Conservation (phyloP, 2,329 filamentous ascomycete genomes). For the Thelonectria blattea region DNA sequence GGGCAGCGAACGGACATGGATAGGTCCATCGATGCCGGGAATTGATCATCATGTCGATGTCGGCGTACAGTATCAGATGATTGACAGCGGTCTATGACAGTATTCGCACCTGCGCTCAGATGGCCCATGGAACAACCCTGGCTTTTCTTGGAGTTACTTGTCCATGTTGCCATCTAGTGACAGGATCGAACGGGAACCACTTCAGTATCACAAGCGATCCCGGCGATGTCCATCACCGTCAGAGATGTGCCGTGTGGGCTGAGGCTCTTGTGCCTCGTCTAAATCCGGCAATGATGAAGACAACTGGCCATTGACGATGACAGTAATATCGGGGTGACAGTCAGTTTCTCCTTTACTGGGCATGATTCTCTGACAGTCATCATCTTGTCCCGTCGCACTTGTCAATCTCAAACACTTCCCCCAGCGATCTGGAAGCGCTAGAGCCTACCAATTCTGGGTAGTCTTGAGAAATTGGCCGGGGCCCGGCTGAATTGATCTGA, state of each 20-base stretch:
- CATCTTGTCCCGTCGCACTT: conserved; percentile 13
- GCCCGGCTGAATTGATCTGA: neutral
- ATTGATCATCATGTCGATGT: conserved; percentile 13
- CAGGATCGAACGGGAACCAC: neutral
- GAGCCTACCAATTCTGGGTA: conserved; percentile 2
- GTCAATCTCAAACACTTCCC: conserved; percentile 23
- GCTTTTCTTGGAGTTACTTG: neutral
- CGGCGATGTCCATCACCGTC: neutral
- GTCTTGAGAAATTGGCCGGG: conserved; percentile 8
- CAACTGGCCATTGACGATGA: conserved; percentile 5
- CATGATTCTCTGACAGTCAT: conserved; percentile 8
- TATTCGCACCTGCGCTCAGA: neutral
- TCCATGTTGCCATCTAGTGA: neutral
- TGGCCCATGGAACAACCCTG: neutral
- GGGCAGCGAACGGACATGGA: conserved; percentile 3
- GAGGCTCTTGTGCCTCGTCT: conserved; percentile 2
- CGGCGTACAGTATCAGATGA: conserved; percentile 22
- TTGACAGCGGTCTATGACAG: neutral
- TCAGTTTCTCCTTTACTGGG: neutral
- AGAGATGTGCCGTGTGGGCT: conserved; percentile 1
- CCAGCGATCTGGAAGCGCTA: conserved; percentile 21
- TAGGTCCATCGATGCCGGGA: conserved; percentile 5
- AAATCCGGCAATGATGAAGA: conserved; percentile 1
- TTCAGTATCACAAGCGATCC: conserved; percentile 1
- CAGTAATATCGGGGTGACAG: conserved; percentile 1